Base-by-base conservation (phyloP, 2,329 filamentous ascomycete genomes). In the Plectosphaerella sp. region DNA sequence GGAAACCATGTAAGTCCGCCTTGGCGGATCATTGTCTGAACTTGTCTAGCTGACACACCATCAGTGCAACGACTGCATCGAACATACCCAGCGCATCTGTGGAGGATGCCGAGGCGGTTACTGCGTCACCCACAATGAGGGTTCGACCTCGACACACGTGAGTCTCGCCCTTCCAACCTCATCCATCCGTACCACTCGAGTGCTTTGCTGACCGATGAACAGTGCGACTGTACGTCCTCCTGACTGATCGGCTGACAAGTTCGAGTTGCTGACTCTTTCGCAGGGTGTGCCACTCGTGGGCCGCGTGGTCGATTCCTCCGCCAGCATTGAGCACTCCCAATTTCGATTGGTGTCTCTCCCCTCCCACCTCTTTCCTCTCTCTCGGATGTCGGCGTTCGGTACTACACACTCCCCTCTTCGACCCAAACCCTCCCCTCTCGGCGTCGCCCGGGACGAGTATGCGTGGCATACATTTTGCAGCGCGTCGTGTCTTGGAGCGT, bases 71-170 rank as follows among this genome's bases (percentile, higher is more conserved):
- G 78, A 82, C 39, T 97, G 92, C 71, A 89, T 91, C 62, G 72
- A 80, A 24, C 70, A 78, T 43, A 89, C 86, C 24, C 89, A 93
- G 62, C 80, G 84, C 45, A 78, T 75, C 35, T 97, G 92, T 66
- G 78, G 75, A 55, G 79, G 78, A 53, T 96, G 92, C 68, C 79
- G 79, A 42, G 87, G 88, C 51, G 88, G 89, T 49, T 96, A 95
- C 67, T 97, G 92, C 67, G 79, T 87, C 54, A 78, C 87, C 52
- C 90, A 96, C 65, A 91, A 95, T 59, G 88, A 91, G 59, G 89
- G 89, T 15, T 93, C 88, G 41, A 89, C 86, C 12, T 70, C 77
- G n/a, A 84, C 77, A 36, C 68, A 74, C 59, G 78, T 81, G 63
- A 73, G 76, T 71, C 24, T n/a, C 47, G 14, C 25, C 20, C 33